Conservation (phyloP, 345 rosid species). For the Dimocarpus longan region DNA sequence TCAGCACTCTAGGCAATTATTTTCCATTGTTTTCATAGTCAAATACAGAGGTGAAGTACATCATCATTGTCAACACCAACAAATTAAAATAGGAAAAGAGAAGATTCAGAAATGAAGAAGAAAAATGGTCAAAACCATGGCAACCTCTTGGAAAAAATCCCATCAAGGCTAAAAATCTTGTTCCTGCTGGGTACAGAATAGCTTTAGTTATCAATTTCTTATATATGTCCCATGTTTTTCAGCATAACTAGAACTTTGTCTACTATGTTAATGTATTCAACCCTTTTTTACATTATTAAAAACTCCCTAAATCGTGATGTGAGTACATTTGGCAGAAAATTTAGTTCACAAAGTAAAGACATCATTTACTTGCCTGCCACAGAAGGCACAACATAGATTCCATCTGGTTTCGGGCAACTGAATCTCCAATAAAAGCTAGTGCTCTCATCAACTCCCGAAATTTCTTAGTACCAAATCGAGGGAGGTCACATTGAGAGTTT, state of each 20-base stretch:
- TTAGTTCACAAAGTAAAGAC: slow-evolving; percentile 5
- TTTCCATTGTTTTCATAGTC: neutral
- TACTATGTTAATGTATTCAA: neutral
- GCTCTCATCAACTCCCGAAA: slow-evolving; percentile 94
- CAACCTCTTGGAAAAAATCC: neutral
- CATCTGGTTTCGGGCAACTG: slow-evolving; percentile 99
- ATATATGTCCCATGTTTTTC: slow-evolving; percentile 7
- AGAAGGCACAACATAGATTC: slow-evolving; percentile 97
- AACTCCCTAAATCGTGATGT: neutral
- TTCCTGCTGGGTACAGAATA: neutral
- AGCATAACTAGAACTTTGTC: neutral
- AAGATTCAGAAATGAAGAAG: neutral
- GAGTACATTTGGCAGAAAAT: neutral
- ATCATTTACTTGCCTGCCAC: slow-evolving; percentile 79
- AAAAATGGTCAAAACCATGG: slow-evolving; percentile 1
- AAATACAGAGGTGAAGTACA: neutral
- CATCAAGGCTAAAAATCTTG: neutral
- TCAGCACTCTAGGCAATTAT: slow-evolving; percentile 8
- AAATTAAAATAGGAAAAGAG: neutral
- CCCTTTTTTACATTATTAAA: neutral
- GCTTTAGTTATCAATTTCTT: neutral
- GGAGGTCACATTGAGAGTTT: slow-evolving; percentile 84
- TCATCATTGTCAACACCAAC: neutral
- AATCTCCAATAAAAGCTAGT: slow-evolving; percentile 89
- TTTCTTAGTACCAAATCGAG: slow-evolving; percentile 83